Base-by-base conservation (phyloP, 2,329 filamentous ascomycete genomes). In the Alternaria ventricosa region DNA sequence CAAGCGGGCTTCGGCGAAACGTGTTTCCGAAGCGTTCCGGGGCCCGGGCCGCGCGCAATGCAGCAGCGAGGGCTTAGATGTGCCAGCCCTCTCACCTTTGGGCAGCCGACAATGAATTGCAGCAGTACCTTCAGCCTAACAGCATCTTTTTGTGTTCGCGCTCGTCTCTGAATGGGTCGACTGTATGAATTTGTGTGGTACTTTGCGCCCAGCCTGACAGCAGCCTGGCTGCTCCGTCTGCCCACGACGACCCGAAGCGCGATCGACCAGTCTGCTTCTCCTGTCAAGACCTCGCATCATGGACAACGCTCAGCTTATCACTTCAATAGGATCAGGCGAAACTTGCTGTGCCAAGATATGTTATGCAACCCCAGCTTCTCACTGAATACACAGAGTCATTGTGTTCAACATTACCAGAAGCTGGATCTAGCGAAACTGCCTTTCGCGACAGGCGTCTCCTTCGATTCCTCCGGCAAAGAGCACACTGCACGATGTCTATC, bases 401-500 rank as follows among this genome's bases (percentile, higher is more conserved):
- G 13, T 36, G 13, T 36, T 36, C 30, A 36, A 36, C 30, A 36
- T 4, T 8, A n/a, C 7, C 33, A n/a, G 1, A 36, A 36, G 15
- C 33, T 36, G 33, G 33, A 36, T 9, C 33, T 36, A 36, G 15
- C 33, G 15, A 36, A 8, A 36, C 33, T 36, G 33, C 33, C 7
- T 36, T 36, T 36, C 33, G 33, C 33, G 8, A 3, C 15, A 36
- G 1, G 33, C 8, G 15, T 15, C 33, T n/a, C 33, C 7, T 36
- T 0, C 8, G 0, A 36, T n/a, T 36, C 4, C 33, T 7, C n/a
- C 15, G 0, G 15, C 11, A 59, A 71, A 36, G 65, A 69, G 28
- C 63, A 71, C 47, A 61, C 68, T 13, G 28, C 66, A 28, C 57
- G 43, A 49, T 78, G 74, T 47, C 66, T 77, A 11, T 54, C 61